Evolutionary conservation across 768 basidiomycete species (phyloP), one percentile per base, ranked within the genome.

Genomic region (Phaffia tasmanica): DNA sequence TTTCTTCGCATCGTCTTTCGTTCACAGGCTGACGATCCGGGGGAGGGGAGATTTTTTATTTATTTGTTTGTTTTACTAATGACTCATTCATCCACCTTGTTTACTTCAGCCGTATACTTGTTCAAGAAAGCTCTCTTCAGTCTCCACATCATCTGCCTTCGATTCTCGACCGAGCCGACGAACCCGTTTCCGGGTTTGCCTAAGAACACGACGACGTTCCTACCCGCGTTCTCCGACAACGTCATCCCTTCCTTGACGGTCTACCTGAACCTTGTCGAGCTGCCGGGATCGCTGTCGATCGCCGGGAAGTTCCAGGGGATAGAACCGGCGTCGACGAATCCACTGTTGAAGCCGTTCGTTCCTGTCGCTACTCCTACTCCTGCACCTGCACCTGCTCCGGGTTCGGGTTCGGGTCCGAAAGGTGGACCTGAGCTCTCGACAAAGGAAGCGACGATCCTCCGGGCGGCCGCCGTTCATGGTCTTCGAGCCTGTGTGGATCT

Each of bases 121-220:
- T 89, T 90, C 81, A 91, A 90, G 76, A 94, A 92, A 73, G 89
- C 87, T 1, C 78, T 94, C 42, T 89, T 89, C 76, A 81, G 92
- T 61, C 79, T 90, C 61, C 83, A 88, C 69, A 84, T 83, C 29
- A 76, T 92, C 60, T 77, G 75, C 29, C 74, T 85, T 54, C 84
- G 87, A 55, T 91, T 82, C 58, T 19, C 86, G 85, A 15, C 1
- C 27, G 16, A 42, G 55, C 16, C 48, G 59, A 86, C 84, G 3
- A 75, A 75, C 29, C 77, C 78, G 63, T 76, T 84, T 55, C 87
- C 88, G 11, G n/a, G n/a, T n/a, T 18, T 65, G 32, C 59, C 63
- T 2, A 21, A 56, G 21, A n/a, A n/a, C 21, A 35, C 29, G 21
- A 64, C 57, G 23, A 23, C 69, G 18, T 21, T 46, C 48, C 63